Percentiles rank a stretch among this genome's conserved stretches.
Conservation (phyloP, 2,329 filamentous ascomycete genomes). For the Neopestalotiopsis rosae region DNA sequence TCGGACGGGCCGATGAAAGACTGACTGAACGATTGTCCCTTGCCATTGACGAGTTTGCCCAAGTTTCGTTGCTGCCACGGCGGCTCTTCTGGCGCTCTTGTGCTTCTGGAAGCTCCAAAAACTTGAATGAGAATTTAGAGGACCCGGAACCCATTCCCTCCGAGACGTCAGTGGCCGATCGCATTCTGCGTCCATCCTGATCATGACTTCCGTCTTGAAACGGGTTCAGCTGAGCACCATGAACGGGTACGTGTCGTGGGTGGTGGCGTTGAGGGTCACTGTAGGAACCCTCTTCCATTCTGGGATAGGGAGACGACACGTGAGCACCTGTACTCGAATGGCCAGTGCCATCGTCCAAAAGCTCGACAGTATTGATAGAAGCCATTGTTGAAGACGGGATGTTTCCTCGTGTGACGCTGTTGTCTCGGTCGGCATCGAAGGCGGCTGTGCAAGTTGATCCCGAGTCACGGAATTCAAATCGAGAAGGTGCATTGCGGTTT, state of each 20-base stretch:
- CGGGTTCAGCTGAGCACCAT: not conserved
- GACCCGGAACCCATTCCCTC: constrained; percentile 17
- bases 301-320: not conserved
- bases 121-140: constrained; percentile 33
- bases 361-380: constrained; percentile 6
- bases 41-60: constrained; percentile 28
- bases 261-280: not conserved
- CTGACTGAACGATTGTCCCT: constrained; percentile 24
- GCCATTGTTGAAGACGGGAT: constrained; percentile 1
- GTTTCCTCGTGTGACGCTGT: not conserved
- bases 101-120: constrained; percentile 32
- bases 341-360: not conserved
- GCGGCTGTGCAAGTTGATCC: constrained; percentile 29
- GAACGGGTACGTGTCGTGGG: not conserved
- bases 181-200: not conserved
- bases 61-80: constrained; percentile 30
- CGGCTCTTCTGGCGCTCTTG: constrained; percentile 29
- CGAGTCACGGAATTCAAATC: constrained; percentile 37
- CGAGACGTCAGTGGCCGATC: not conserved
- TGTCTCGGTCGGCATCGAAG: constrained; percentile 21
- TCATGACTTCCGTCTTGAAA: not conserved
- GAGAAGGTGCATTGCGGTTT: constrained; percentile 25
- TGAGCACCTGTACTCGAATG: not conserved
- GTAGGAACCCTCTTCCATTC: not conserved
- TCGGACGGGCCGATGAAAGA: constrained; percentile 11